These are phyloP conservation scores for Lentinula aciculospora DNA, from an alignment of 768 basidiomycete genomes.

Conservation along the genomic window DNA sequence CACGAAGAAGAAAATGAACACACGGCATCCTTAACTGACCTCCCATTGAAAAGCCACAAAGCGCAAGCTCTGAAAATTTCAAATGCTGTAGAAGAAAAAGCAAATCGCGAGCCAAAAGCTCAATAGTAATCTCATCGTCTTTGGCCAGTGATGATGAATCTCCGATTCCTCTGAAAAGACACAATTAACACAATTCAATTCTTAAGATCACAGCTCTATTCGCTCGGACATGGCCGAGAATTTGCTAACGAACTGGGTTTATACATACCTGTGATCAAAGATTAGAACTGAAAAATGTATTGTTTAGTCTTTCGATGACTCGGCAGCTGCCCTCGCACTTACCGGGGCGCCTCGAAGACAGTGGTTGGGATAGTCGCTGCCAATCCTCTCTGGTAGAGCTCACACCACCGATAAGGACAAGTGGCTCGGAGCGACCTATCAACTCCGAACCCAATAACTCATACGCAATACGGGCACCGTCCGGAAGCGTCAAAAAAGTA, in stretches of 20 bases:
- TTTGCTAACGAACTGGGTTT: no score
- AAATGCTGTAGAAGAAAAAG: slow-evolving; percentile 30
- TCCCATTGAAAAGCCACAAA: slow-evolving; percentile 51
- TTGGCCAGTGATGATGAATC: slow-evolving; percentile 24
- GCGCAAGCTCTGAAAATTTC: slow-evolving; percentile 33
- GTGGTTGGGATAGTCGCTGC: slow-evolving; percentile 25
- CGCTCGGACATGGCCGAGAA: no score
- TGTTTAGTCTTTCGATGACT: not conserved
- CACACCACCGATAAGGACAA: slow-evolving; percentile 39
- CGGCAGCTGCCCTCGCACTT: not conserved
- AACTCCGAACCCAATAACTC: slow-evolving; percentile 36
- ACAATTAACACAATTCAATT: no score
- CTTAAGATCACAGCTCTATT: no score
- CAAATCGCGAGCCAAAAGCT: slow-evolving; percentile 40
- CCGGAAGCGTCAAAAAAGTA: slow-evolving; percentile 25
- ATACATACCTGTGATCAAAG: slow-evolving; percentile 34
- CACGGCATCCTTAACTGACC: slow-evolving; percentile 23
- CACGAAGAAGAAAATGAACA: not conserved
- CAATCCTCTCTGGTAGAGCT: slow-evolving; percentile 33
- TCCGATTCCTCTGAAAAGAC: slow-evolving; percentile 36
- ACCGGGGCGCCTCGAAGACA: slow-evolving; percentile 36
- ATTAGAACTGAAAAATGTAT: slow-evolving; percentile 27
- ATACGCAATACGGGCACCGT: slow-evolving; percentile 39
- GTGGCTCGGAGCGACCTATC: slow-evolving; percentile 23
- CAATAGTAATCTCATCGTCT: slow-evolving; percentile 36